A percentile compares a stretch with the other conserved stretches of the same genome.
Conservation (phyloP, 805 yeast genomes). For the Wickerhamomyces bisporus region DNA sequence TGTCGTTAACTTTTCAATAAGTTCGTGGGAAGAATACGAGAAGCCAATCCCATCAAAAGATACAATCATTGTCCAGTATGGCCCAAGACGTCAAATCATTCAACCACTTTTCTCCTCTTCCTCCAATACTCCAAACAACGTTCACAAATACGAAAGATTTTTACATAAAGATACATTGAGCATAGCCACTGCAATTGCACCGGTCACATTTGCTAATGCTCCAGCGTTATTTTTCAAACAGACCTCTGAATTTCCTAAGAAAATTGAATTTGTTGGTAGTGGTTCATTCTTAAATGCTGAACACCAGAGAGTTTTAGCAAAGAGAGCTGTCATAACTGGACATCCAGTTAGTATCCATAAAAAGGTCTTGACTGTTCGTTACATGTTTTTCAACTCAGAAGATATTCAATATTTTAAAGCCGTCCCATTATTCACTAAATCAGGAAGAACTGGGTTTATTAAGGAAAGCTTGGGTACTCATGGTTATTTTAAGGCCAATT, state of each 20-base stretch:
- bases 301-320: constrained; percentile 77
- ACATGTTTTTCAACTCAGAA: constrained; percentile 92
- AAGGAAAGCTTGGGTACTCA: constrained; percentile 97
- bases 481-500: constrained; percentile 94
- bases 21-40: constrained; percentile 87
- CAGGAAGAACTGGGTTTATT: constrained; percentile 91
- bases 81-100: constrained; percentile 81
- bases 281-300: constrained; percentile 89
- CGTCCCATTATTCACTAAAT: constrained; percentile 86
- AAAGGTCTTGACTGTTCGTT: constrained; percentile 83
- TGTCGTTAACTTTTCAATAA: constrained; percentile 73
- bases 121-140: constrained; percentile 73
- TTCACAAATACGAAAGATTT: constrained; percentile 80
- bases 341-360: constrained; percentile 95
- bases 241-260: constrained; percentile 37
- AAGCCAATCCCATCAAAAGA: constrained; percentile 84
- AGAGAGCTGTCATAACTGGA: constrained; percentile 87
- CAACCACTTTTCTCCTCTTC: constrained; percentile 81
- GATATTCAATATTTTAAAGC: constrained; percentile 88
- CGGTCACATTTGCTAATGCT: constrained; percentile 75
- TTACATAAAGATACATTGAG: constrained; percentile 71
- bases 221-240: constrained; percentile 82
- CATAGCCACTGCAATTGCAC: constrained; percentile 84
- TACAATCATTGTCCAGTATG: constrained; percentile 80
- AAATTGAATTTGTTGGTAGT: constrained; percentile 71